Conservation (phyloP, 2,329 filamentous ascomycete genomes). For the Colletotrichum nymphaeae region DNA sequence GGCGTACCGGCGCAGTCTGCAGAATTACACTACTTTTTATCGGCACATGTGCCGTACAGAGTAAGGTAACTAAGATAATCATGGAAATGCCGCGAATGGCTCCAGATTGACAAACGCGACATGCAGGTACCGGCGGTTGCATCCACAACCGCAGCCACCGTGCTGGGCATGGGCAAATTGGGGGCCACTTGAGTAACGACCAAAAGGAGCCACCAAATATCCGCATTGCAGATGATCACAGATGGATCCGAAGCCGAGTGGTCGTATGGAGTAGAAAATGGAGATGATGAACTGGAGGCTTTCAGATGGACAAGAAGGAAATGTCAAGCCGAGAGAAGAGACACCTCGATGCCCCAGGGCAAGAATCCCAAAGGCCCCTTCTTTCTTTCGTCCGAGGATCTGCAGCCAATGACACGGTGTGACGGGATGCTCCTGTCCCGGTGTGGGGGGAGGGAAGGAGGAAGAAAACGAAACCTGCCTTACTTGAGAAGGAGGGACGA, state of each 20-base stretch:
- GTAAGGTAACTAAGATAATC: neutral
- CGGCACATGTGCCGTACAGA: neutral
- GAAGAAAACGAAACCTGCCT: neutral
- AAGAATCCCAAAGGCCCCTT: neutral
- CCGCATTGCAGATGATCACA: neutral
- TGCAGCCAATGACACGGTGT: slow-evolving; percentile 18
- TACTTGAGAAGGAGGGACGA: neutral
- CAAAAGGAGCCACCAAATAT: neutral
- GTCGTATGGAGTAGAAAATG: neutral
- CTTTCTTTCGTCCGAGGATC: slow-evolving; percentile 16
- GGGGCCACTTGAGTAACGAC: neutral
- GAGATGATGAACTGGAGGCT: no score
- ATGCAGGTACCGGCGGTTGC: slow-evolving; percentile 32
- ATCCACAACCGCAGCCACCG: neutral
- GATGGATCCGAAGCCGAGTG: neutral
- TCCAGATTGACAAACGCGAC: slow-evolving; percentile 24
- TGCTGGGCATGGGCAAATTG: neutral
- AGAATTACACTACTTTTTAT: neutral
- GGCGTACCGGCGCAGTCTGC: slow-evolving; percentile 12
- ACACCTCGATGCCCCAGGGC: neutral
- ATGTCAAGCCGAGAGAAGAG: neutral
- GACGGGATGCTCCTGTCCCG: neutral
- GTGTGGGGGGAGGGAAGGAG: neutral
- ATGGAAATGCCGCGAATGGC: slow-evolving; percentile 30
- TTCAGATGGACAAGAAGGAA: neutral